Base-by-base conservation (phyloP, 2,329 filamentous ascomycete species). In the Monosporascus cannonballus region DNA sequence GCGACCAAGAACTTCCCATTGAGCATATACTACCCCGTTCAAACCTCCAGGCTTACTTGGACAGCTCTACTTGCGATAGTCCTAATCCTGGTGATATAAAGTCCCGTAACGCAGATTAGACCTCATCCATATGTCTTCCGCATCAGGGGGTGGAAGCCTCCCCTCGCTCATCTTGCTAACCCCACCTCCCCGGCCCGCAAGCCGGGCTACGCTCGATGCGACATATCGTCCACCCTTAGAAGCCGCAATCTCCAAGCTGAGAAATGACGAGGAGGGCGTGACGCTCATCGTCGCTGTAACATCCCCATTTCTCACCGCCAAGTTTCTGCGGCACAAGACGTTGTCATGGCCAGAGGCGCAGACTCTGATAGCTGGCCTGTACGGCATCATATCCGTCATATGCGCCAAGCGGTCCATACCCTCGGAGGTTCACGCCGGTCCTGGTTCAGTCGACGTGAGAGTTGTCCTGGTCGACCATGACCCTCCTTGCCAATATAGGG, bases 301-400 rank as follows among this genome's bases (percentile, higher is more conserved):
- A 2, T 80, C 80, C 47, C 81, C 85, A 2, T 74, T 86, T 49
- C 76, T 91, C 14, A 71, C 76, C 47, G 77, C 80, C 20, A 71
- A 71, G 34, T 72, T 74, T 24, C 70, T 72, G 22, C 69, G 71
- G 30, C 75, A 79, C 46, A 77, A 80, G 60, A 74, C 78, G 24
- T 72, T 81, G 46, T 73, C 81, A 18, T 96, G 91, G 79, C 66
- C 76, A 36, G 71, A 78, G n/a, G 80, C 85, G 0, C 90, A 96
- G 69, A 76, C 79, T n/a, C 75, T 93, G 5, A 72, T 96, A 22
- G 87, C 88, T 3, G 81, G 81, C 25, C 67, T 95, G 24, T 97
- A 97, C 76, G 84, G 85, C 62, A 78, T 96, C 48, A 75, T 94
- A 52, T 86, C 86, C 36, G 73, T 85, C 46, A 75, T 90, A n/a